phyloP scores from a whole-genome alignment of 805 yeast species.

The Metschnikowia corniflorae region DNA sequence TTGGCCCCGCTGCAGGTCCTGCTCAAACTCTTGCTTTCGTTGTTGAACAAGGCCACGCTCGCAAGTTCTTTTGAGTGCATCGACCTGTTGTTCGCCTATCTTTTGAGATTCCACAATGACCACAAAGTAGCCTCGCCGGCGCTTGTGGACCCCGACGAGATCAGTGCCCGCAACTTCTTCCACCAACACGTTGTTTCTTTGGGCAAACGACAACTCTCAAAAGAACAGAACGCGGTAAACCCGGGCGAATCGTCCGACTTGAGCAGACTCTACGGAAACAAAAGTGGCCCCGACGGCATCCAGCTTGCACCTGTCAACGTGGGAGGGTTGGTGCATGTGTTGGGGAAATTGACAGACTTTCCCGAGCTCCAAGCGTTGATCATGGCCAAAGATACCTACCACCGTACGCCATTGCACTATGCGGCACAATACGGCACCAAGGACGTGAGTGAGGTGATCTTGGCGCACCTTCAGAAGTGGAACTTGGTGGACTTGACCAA shows the following conservation, averaged over 20 bases:
- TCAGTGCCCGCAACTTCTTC: slow-evolving; percentile 77
- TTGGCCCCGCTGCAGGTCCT: slow-evolving; percentile 46
- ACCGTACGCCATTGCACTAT: slow-evolving; percentile 85
- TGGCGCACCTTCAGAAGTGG: slow-evolving; percentile 59
- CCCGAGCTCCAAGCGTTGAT: slow-evolving; percentile 29
- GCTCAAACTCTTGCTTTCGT: slow-evolving; percentile 51
- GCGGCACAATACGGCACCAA: slow-evolving; percentile 83
- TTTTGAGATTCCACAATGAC: slow-evolving; percentile 20
- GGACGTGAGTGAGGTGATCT: slow-evolving; percentile 54
- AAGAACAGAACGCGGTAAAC: slow-evolving; percentile 41
- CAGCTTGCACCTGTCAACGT: slow-evolving; percentile 47
- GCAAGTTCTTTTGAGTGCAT: slow-evolving; percentile 55
- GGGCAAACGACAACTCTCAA: slow-evolving; percentile 56
- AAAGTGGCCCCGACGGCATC: slow-evolving; percentile 51
- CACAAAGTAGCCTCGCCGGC: slow-evolving; percentile 1
- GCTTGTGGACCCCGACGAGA: slow-evolving; percentile 52
- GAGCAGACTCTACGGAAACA: slow-evolving; percentile 25
- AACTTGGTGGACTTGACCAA: slow-evolving; percentile 43
- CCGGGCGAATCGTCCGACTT: slow-evolving; percentile 32
- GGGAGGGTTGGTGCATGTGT: slow-evolving; percentile 56
- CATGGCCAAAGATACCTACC: slow-evolving; percentile 67
- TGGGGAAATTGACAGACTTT: slow-evolving; percentile 41
- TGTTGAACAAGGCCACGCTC: slow-evolving; percentile 64
- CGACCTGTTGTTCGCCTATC: slow-evolving; percentile 47
- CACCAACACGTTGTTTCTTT: slow-evolving; percentile 79